A percentile compares a stretch with the other conserved stretches of the same genome.
phyloP scores from a whole-genome alignment of 2,329 filamentous ascomycete genomes.

The Celoporthe dispersa region DNA sequence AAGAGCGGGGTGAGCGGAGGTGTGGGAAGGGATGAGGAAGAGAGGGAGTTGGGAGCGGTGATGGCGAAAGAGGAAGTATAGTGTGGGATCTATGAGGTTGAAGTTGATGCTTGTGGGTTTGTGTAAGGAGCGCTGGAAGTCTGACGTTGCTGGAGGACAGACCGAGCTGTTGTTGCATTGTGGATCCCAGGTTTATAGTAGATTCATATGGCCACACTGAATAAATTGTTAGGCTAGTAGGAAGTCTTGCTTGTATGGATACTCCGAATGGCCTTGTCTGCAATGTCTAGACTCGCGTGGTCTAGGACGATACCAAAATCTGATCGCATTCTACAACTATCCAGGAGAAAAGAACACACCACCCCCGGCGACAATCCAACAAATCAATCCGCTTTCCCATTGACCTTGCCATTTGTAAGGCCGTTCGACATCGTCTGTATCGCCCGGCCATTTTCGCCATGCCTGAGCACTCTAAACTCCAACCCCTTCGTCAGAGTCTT shows the following conservation, averaged over 20 bases:
- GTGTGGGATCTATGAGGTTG: background rate
- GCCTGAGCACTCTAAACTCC: slow-evolving; percentile 7
- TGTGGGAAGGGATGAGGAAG: background rate
- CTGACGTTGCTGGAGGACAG: no score
- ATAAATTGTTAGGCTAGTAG: background rate
- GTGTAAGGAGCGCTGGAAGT: background rate
- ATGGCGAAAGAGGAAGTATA: background rate
- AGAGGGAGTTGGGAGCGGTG: background rate
- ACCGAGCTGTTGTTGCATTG: background rate
- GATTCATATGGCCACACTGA: background rate
- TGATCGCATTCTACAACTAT: no score
- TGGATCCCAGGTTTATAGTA: background rate
- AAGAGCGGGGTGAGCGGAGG: background rate
- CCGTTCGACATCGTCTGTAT: background rate
- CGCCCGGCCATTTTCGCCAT: background rate
- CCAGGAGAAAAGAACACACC: background rate
- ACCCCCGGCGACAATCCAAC: background rate
- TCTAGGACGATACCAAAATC: background rate
- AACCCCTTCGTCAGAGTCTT: slow-evolving; percentile 23
- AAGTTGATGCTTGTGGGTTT: background rate
- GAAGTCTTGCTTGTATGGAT: background rate
- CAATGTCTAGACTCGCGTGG: background rate
- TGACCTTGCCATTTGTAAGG: background rate
- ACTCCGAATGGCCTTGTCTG: background rate
- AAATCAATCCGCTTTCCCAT: slow-evolving; percentile 4